A percentile compares a stretch with the other conserved stretches of the same genome.
These are phyloP conservation scores for Penicillium pancosmium DNA, from an alignment of 495 filamentous ascomycete genomes.

Conservation along the genomic window DNA sequence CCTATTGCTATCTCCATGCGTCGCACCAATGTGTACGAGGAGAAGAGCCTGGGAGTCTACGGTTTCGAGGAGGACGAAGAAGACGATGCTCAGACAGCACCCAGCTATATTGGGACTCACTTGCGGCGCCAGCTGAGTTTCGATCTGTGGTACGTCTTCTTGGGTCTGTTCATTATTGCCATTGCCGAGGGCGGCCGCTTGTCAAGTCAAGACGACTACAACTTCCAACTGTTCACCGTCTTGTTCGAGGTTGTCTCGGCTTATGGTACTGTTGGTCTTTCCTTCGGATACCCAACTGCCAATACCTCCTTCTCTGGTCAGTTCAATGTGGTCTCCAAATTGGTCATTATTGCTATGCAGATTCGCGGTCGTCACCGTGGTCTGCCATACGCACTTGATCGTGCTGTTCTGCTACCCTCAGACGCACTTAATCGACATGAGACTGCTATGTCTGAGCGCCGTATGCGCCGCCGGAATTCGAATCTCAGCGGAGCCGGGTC, in stretches of 20 bases:
- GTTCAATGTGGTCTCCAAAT: conserved; percentile 79
- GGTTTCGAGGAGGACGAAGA: conserved; percentile 42
- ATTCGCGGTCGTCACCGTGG: conserved; percentile 91
- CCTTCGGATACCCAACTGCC: conserved; percentile 73
- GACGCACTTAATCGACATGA: conserved; percentile 75
- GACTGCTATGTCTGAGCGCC: conserved; percentile 57
- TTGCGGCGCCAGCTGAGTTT: conserved; percentile 88
- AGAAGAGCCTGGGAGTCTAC: conserved; percentile 87
- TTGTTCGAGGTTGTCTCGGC: conserved; percentile 91
- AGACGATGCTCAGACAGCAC: conserved; percentile 55
- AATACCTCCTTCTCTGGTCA: conserved; percentile 80
- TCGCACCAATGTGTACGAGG: conserved; percentile 95
- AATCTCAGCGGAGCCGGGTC: conserved; percentile 49
- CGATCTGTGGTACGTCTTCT: conserved; percentile 92
- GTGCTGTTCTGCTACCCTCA: conserved; percentile 81
- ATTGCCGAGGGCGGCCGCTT: conserved; percentile 76
- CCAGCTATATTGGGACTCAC: conserved; percentile 85
- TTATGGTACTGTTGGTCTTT: conserved; percentile 93
- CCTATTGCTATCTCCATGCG: conserved; percentile 94
- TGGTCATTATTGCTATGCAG: conserved; percentile 93
- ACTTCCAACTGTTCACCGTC: conserved; percentile 78
- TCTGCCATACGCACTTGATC: conserved; percentile 87
- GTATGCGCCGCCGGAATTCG: conserved; percentile 58
- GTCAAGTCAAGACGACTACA: conserved; percentile 54
- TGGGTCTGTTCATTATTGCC: conserved; percentile 84